phyloP scores from a whole-genome alignment of 2,329 filamentous ascomycete species.

The Plenodomus lindquistii region DNA sequence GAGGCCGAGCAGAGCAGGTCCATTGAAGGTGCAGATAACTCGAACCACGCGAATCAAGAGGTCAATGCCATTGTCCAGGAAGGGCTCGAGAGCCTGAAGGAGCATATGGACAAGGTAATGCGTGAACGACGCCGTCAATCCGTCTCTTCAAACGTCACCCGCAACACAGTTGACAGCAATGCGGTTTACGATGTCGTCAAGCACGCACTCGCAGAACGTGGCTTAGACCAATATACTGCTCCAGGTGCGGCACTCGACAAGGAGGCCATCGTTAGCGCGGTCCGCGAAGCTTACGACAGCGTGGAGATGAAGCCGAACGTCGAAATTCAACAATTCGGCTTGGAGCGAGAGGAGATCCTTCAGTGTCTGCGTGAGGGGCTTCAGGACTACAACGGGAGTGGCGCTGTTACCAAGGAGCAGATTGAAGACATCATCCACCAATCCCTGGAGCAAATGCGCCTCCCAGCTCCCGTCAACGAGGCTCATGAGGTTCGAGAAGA shows the following conservation, averaged over 20 bases:
- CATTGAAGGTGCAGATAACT: slow-evolving; percentile 43
- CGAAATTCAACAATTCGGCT: slow-evolving; percentile 83
- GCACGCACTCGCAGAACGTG: slow-evolving; percentile 67
- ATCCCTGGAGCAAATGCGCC: slow-evolving; percentile 78
- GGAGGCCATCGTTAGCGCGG: slow-evolving; percentile 83
- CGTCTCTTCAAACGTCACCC: slow-evolving; percentile 64
- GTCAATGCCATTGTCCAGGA: slow-evolving; percentile 78
- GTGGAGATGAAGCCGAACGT: slow-evolving; percentile 83
- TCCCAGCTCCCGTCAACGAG: slow-evolving; percentile 72
- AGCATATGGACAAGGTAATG: slow-evolving; percentile 80
- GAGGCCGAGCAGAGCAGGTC: slow-evolving; percentile 59
- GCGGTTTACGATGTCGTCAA: slow-evolving; percentile 86
- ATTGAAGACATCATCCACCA: slow-evolving; percentile 85
- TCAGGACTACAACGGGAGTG: slow-evolving; percentile 67
- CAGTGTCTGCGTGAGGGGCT: slow-evolving; percentile 85
- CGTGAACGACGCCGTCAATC: slow-evolving; percentile 73
- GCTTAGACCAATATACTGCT: slow-evolving; percentile 50
- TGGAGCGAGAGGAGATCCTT: slow-evolving; percentile 88
- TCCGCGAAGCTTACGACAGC: slow-evolving; percentile 88
- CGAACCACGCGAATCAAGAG: slow-evolving; percentile 62
- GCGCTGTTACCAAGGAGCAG: slow-evolving; percentile 75
- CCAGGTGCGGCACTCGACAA: slow-evolving; percentile 54
- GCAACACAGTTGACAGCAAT: slow-evolving; percentile 72
- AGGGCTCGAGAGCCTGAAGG: slow-evolving; percentile 78
- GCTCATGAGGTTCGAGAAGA: slow-evolving; percentile 77